Evolutionary conservation across 2,329 filamentous ascomycete genomes (phyloP).

Genomic region (Cadophora malorum): DNA sequence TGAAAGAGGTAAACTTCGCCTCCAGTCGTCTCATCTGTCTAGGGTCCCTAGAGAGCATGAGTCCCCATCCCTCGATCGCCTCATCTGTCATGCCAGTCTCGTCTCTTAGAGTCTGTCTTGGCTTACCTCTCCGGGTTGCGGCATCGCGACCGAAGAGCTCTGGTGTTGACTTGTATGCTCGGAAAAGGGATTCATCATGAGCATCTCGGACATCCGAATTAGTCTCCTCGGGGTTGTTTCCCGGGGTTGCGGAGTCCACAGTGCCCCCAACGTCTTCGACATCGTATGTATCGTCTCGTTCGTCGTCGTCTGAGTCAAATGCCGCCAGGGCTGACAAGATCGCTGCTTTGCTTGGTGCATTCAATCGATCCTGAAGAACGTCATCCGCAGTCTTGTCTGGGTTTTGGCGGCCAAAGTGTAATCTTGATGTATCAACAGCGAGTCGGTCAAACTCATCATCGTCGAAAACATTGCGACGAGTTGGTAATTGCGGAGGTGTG

Average conservation of each 20-base stretch:
- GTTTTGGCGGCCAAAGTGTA: conserved; percentile 81
- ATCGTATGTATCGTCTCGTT: conserved; percentile 97
- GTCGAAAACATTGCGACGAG: conserved; percentile 78
- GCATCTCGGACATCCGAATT: conserved; percentile 50
- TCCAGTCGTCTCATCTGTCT: conserved; percentile 73
- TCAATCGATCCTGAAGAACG: conserved; percentile 68
- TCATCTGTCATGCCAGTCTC: conserved; percentile 93
- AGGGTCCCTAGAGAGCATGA: conserved; percentile 81
- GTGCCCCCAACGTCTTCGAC: conserved; percentile 89
- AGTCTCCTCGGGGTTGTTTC: conserved; percentile 53
- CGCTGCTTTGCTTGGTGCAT: conserved; percentile 77
- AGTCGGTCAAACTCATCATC: conserved; percentile 80
- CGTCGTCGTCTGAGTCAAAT: conserved; percentile 94
- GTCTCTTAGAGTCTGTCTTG: conserved; percentile 68
- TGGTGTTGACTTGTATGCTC: conserved; percentile 69
- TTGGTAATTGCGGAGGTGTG: conserved; percentile 62
- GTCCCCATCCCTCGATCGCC: conserved; percentile 89
- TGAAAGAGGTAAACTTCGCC: conserved; percentile 69
- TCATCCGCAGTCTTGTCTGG: conserved; percentile 72
- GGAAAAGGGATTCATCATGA: conserved; percentile 77
- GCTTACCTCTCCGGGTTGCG: conserved; percentile 68
- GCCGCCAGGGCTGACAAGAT: conserved; percentile 87
- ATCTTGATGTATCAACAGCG: conserved; percentile 65
- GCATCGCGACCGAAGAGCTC: conserved; percentile 75
- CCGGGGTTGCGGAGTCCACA: conserved; percentile 70